Evolutionary conservation across 1,284 basidiomycete species (phyloP).

Genomic region (Veloporphyrellus conicus): DNA sequence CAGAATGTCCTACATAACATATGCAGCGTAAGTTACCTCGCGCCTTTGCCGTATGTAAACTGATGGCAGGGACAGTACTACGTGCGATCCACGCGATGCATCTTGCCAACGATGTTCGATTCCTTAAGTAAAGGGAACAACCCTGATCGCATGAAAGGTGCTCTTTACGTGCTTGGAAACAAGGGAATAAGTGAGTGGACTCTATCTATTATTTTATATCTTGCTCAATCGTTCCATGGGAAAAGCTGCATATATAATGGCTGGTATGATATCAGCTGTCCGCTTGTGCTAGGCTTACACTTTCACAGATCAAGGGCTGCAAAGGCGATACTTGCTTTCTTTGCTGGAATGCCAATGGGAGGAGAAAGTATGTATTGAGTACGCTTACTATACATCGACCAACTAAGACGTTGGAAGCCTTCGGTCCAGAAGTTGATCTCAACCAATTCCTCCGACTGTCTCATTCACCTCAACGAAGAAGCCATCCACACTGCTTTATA

Average conservation of each 20-base stretch:
- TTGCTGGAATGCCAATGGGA: conserved; percentile 85
- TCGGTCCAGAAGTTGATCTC: conserved; percentile 87
- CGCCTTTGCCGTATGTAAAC: neutral
- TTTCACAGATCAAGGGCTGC: conserved; percentile 60
- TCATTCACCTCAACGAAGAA: conserved; percentile 59
- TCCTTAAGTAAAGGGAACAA: conserved; percentile 73
- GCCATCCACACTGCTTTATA: conserved; percentile 58
- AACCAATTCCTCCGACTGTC: conserved; percentile 67
- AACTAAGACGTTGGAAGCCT: conserved; percentile 46
- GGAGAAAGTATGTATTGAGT: conserved; percentile 63
- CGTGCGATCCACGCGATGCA: conserved; percentile 74
- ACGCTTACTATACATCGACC: neutral
- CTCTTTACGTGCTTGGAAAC: conserved; percentile 82
- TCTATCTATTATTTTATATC: neutral
- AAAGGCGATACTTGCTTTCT: conserved; percentile 63
- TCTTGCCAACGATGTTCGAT: conserved; percentile 62
- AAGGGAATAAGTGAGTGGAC: conserved; percentile 59
- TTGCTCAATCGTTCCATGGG: conserved; percentile 4
- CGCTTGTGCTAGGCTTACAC: conserved; percentile 10
- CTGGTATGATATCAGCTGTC: conserved; percentile 41
- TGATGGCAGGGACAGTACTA: conserved; percentile 55
- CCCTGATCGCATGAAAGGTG: conserved; percentile 94
- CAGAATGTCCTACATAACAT: conserved; percentile 70
- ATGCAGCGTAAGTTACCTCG: conserved; percentile 49
- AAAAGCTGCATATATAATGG: conserved; percentile 58